Base-by-base conservation (phyloP, 495 filamentous ascomycete genomes). In the Thermothielavioides terrestris region DNA sequence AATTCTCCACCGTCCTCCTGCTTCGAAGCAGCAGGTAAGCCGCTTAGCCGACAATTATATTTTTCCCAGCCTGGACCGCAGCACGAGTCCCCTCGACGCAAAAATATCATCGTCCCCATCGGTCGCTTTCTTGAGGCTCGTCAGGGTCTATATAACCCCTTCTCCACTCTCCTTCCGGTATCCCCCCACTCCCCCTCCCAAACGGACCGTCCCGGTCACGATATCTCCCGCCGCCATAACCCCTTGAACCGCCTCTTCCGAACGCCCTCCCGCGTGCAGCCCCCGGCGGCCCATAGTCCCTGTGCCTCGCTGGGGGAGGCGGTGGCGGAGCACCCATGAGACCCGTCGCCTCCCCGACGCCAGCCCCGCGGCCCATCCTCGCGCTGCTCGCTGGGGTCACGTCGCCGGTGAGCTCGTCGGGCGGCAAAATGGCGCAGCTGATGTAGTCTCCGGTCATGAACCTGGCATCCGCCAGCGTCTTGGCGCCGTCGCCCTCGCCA, bases 361-460 rank as follows among this genome's bases (percentile, higher is more conserved):
- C 68, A 7, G 61, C 46, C 28, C 70, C 58, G 17, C 65, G 57
- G 44, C 72, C 48, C 58, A 63, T 53, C 59, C 66, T 49, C 66
- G 70, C 68, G 12, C 50, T 56, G 17, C 57, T 62, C 10, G 75
- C 62, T 7, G 83, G 77, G 44, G 79, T 80, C 18, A 94, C 81
- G n/a, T 76, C 76, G 0, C 88, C 89, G 59, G 89, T 83, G 36
- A 55, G 75, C 68, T 60, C 82, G 23, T 50, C 65, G 14, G 91
- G 88, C 36, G 85, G 81, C 20, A 89, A 66, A 39, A 97, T 82
- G 2, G 87, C 85, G 61, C 84, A 88, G 48, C 81, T 80, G 20
- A 97, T 76, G 61, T 83, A 95, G 68, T 95, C 91, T 0, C 91
- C 92, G 50, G 90, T 82, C 25, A 96, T 83, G 56, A 95, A 95